A percentile compares a stretch with the other conserved stretches of the same genome.
Conservation (phyloP, 1,284 basidiomycete species). For the Nidula niveotomentosa region DNA sequence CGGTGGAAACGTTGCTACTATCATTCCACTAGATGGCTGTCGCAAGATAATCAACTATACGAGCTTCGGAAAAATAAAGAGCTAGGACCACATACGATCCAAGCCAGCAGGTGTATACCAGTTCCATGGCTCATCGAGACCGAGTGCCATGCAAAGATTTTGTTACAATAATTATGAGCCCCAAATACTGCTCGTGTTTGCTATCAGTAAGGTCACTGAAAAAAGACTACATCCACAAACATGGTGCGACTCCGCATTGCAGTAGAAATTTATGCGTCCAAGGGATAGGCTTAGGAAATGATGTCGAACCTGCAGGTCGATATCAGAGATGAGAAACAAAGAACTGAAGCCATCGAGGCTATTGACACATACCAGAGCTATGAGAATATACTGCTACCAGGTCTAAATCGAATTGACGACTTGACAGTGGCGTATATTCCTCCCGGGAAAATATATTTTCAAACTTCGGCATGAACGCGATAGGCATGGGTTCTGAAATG, state of each 20-base stretch:
- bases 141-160: constrained; percentile 8
- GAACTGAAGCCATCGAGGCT: not conserved
- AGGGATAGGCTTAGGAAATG: constrained; percentile 14
- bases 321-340: constrained; percentile 3
- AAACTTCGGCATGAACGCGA: not conserved
- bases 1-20: constrained; percentile 5
- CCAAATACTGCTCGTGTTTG: constrained; percentile 5
- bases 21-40: constrained; percentile 7
- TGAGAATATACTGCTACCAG: not conserved
- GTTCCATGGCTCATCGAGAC: constrained; percentile 8
- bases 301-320: constrained; percentile 10
- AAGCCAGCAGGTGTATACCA: constrained; percentile 8
- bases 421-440: not conserved
- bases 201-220: not conserved
- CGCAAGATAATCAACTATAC: not conserved
- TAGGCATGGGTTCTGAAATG: not conserved
- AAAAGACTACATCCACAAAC: not conserved
- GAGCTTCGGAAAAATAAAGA: not conserved
- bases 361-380: not conserved
- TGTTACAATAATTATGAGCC: constrained; percentile 1
- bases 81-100: constrained; percentile 2
- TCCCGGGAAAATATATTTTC: not conserved
- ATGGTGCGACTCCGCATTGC: constrained; percentile 7
- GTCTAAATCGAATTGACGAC: not conserved
- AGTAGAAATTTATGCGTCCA: constrained; percentile 11